Evolutionary conservation across 208 protist species (phyloP).

Genomic region (Leishmania martiniquensis): DNA sequence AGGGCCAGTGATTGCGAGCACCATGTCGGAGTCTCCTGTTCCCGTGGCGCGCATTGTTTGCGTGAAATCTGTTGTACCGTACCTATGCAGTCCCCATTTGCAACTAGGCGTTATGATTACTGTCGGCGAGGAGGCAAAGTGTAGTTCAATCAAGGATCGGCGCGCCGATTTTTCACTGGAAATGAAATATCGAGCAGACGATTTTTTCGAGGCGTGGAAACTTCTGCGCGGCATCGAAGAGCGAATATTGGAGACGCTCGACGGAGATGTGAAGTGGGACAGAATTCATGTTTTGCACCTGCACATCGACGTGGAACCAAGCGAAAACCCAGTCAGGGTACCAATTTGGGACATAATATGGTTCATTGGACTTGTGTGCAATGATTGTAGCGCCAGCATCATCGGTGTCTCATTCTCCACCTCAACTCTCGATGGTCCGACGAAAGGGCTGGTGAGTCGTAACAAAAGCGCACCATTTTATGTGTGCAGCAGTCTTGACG

Average conservation of each 20-base stretch:
- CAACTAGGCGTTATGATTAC: slow-evolving; percentile 69
- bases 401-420: slow-evolving; percentile 62
- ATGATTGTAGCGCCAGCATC: slow-evolving; percentile 50
- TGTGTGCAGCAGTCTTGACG: slow-evolving; percentile 43
- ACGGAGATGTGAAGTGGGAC: slow-evolving; percentile 49
- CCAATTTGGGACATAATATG: slow-evolving; percentile 66
- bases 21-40: slow-evolving; percentile 24
- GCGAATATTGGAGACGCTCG: slow-evolving; percentile 40
- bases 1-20: slow-evolving; percentile 1
- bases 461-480: slow-evolving; percentile 55
- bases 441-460: slow-evolving; percentile 30
- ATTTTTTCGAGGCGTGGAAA: slow-evolving; percentile 44
- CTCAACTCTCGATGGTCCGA: slow-evolving; percentile 16
- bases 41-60: slow-evolving; percentile 36
- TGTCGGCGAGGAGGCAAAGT: slow-evolving; percentile 59
- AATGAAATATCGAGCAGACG: slow-evolving; percentile 41
- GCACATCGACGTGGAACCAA: slow-evolving; percentile 34
- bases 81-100: slow-evolving; percentile 51
- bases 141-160: slow-evolving; percentile 35
- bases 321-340: slow-evolving; percentile 14
- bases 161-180: slow-evolving; percentile 39
- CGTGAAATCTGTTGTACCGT: slow-evolving; percentile 64
- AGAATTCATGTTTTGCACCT: slow-evolving; percentile 55
- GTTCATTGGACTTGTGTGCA: slow-evolving; percentile 54
- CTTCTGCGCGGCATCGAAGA: slow-evolving; percentile 39